Percentiles rank a stretch among this genome's conserved stretches.
Evolutionary conservation across 495 filamentous ascomycete genomes (phyloP).

Genomic region (Tuber melanosporum): DNA sequence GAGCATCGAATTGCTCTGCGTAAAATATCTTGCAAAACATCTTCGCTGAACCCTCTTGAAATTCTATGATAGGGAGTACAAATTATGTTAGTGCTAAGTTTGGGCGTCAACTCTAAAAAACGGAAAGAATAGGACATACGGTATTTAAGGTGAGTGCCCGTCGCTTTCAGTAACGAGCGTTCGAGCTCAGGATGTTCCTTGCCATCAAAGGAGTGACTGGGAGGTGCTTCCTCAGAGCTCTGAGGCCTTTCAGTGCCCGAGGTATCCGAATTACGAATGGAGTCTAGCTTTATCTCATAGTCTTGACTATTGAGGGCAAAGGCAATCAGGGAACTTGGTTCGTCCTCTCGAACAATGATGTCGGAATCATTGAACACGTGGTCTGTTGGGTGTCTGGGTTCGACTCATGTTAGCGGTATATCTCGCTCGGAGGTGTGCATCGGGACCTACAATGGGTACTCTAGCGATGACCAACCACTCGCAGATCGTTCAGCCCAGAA

Average conservation of each 20-base stretch:
- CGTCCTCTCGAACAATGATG: conserved; percentile 93
- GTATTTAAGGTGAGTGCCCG: conserved; percentile 88
- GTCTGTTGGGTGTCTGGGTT: conserved; percentile 58
- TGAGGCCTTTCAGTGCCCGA: conserved; percentile 42
- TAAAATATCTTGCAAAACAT: conserved; percentile 98
- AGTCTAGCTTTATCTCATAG: conserved; percentile 70
- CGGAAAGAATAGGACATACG: conserved; percentile 38
- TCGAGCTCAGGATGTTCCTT: conserved; percentile 59
- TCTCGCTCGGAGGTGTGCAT: not conserved
- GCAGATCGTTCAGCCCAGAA: conserved; percentile 98
- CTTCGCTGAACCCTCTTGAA: conserved; percentile 79
- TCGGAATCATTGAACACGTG: conserved; percentile 98
- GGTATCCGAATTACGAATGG: conserved; percentile 58
- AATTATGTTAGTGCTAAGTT: not conserved
- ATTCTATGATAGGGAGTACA: conserved; percentile 46
- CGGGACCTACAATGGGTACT: conserved; percentile 64
- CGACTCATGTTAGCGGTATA: conserved; percentile 15
- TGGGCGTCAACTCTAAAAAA: not conserved
- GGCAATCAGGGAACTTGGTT: conserved; percentile 91
- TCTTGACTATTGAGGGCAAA: conserved; percentile 81
- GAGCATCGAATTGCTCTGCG: conserved; percentile 93
- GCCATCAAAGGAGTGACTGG: conserved; percentile 28
- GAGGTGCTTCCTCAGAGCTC: conserved; percentile 32
- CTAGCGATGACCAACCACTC: conserved; percentile 88
- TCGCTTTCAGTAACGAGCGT: conserved; percentile 67